These are phyloP conservation scores for Hypomyces perniciosus DNA, from an alignment of 2,329 filamentous ascomycete genomes.

Conservation along the genomic window DNA sequence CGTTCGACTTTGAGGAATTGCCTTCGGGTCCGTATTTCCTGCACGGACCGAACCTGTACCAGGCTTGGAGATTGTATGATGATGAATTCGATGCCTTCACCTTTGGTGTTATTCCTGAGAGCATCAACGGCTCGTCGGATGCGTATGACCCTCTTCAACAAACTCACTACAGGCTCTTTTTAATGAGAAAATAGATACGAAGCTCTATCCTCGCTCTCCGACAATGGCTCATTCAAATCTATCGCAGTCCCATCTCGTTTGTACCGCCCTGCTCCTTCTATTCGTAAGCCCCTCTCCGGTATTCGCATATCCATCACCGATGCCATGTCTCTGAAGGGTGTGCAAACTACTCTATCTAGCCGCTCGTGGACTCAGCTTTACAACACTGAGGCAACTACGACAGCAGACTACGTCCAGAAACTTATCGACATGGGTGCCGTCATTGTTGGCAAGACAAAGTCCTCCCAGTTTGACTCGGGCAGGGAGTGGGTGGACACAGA, in stretches of 20 bases:
- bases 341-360: slow-evolving; percentile 52
- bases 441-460: slow-evolving; percentile 48
- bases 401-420: slow-evolving; percentile 45
- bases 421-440: slow-evolving; percentile 56
- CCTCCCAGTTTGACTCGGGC: slow-evolving; percentile 39
- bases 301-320: slow-evolving; percentile 32
- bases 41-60: slow-evolving; percentile 35
- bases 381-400: slow-evolving; percentile 34
- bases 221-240: slow-evolving; percentile 21
- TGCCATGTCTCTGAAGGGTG: slow-evolving; percentile 35
- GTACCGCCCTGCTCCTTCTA: slow-evolving; percentile 24
- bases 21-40: slow-evolving; percentile 38
- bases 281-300: slow-evolving; percentile 31
- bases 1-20: slow-evolving; percentile 21
- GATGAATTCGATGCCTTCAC: slow-evolving; percentile 32
- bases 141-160: slow-evolving; percentile 18
- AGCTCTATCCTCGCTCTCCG: slow-evolving; percentile 22
- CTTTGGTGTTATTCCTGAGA: slow-evolving; percentile 32
- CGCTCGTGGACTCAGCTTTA: slow-evolving; percentile 52
- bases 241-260: slow-evolving; percentile 35
- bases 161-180: neutral
- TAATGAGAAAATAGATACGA: slow-evolving; percentile 22
- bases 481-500: slow-evolving; percentile 37
- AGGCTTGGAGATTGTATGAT: slow-evolving; percentile 37
- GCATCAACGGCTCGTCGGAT: slow-evolving; percentile 18